These are phyloP conservation scores for Pseudocercospora fijiensis DNA, from an alignment of 2,329 filamentous ascomycete species.

Conservation along the genomic window DNA sequence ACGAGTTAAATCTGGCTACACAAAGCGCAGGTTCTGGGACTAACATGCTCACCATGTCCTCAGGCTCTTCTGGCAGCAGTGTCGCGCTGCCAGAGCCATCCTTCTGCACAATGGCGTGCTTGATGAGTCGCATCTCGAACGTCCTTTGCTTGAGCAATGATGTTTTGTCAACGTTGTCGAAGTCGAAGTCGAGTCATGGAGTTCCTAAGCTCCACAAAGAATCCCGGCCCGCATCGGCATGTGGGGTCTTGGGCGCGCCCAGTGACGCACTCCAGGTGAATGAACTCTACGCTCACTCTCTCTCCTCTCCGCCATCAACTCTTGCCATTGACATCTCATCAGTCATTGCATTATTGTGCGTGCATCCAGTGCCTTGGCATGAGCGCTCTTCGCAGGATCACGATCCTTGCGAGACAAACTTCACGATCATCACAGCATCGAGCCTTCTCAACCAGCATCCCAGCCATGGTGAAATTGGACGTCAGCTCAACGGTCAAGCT, in stretches of 20 bases:
- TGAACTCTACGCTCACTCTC: too few species aligned
- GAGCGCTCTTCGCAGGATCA: conserved; percentile 13
- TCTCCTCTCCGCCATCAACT: background rate
- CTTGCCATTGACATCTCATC: background rate
- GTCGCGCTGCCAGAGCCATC: conserved; percentile 66
- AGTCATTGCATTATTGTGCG: background rate
- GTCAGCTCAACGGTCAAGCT: conserved; percentile 53
- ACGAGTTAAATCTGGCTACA: conserved; percentile 11
- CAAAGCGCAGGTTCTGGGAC: conserved; percentile 3
- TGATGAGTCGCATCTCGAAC: conserved; percentile 62
- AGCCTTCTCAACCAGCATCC: conserved; percentile 20
- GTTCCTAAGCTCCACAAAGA: background rate
- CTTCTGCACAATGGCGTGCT: conserved; percentile 62
- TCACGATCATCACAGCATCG: conserved; percentile 13
- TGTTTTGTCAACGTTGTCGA: background rate
- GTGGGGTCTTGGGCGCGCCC: background rate
- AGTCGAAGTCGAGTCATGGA: background rate
- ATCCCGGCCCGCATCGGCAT: background rate
- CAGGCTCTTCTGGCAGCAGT: conserved; percentile 68
- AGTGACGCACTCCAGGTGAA: background rate
- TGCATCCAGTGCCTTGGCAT: background rate
- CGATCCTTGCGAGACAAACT: background rate
- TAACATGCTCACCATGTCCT: conserved; percentile 63
- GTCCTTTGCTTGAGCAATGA: background rate
- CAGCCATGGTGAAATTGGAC: conserved; percentile 45